Base-by-base conservation (phyloP, 768 basidiomycete species). In the Tubosaeta sp. region DNA sequence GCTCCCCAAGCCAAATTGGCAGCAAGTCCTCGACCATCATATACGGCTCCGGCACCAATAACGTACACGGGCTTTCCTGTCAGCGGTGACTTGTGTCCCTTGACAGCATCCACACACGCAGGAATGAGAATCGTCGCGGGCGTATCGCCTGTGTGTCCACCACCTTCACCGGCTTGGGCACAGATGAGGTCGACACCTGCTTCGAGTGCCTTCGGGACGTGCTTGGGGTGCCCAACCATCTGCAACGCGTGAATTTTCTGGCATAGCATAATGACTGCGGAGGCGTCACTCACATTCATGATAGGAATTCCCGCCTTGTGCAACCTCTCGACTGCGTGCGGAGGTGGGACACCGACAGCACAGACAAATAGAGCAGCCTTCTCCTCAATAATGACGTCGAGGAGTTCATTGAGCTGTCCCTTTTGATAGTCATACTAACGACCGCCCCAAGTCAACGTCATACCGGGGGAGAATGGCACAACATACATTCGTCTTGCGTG, bases 221-320 rank as follows among this genome's bases (percentile, higher is more conserved):
- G 90, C 64, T 93, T 95, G 12, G 93, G 92, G 63, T 93, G 90
- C n/a, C 94, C 94, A 52, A 95, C 86, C 90, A 92, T 93, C 77
- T 80, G 54, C 30, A 48, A 32, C 1, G 12, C 34, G 27, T 40
- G 40, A 41, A 25, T 30, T 44, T 32, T 29, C 18, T 24, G 11
- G 12, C 13, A 14, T 38, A 16, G 16, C 16, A 18, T n/a, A 30
- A 48, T 18, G 18, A 39, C 29, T 4, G n/a, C 18, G n/a, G 14
- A 38, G 18, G 34, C 3, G 27, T 14, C 34, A 62, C 76, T 59
- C 59, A 83, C 82, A 55, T 94, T 94, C 90, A 93, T 94, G 59
- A 94, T 76, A 32, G 84, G 78, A 54, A 95, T 93, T 13, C 89
- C 86, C 12, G 89, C 89, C 59, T 81, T 71, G 72, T 96, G 94